These are phyloP conservation scores for Claviceps maximensis DNA, from an alignment of 2,329 filamentous ascomycete genomes.

Conservation along the genomic window DNA sequence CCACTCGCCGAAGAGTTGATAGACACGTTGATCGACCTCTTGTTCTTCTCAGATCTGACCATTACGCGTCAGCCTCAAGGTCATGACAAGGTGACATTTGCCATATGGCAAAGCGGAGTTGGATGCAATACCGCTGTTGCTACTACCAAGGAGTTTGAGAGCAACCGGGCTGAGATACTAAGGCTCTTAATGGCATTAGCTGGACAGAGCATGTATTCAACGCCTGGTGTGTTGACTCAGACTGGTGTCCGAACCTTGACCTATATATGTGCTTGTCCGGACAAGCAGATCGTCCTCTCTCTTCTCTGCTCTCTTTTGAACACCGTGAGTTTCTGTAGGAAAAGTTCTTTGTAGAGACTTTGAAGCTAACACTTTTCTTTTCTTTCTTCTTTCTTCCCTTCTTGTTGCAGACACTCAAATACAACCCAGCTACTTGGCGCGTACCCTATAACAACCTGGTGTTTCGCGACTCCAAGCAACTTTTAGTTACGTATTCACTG, in stretches of 20 bases:
- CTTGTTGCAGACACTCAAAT: constrained; percentile 65
- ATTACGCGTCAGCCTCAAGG: constrained; percentile 58
- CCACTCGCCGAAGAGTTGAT: constrained; percentile 87
- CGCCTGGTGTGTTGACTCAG: constrained; percentile 63
- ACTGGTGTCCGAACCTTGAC: constrained; percentile 75
- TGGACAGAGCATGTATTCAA: constrained; percentile 89
- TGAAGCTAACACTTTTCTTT: constrained; percentile 36
- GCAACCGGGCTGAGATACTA: constrained; percentile 80
- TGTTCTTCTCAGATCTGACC: constrained; percentile 87
- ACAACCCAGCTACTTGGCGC: constrained; percentile 87
- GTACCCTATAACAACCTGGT: constrained; percentile 89
- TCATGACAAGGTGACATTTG: constrained; percentile 73
- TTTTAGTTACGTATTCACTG: constrained; percentile 80
- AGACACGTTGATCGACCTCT: constrained; percentile 73
- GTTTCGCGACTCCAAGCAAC: constrained; percentile 81
- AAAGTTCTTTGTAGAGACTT: not conserved
- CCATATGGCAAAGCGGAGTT: constrained; percentile 96
- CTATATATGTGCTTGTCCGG: constrained; percentile 74
- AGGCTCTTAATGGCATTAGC: constrained; percentile 74
- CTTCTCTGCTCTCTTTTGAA: constrained; percentile 87
- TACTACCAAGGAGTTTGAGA: constrained; percentile 85
- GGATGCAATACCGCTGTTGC: constrained; percentile 83
- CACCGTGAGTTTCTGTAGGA: constrained; percentile 47
- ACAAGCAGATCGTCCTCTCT: constrained; percentile 85
- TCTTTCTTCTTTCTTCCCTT: constrained; percentile 74